phyloP scores from a whole-genome alignment of 495 filamentous ascomycete species.

The Daldinia grandis region DNA sequence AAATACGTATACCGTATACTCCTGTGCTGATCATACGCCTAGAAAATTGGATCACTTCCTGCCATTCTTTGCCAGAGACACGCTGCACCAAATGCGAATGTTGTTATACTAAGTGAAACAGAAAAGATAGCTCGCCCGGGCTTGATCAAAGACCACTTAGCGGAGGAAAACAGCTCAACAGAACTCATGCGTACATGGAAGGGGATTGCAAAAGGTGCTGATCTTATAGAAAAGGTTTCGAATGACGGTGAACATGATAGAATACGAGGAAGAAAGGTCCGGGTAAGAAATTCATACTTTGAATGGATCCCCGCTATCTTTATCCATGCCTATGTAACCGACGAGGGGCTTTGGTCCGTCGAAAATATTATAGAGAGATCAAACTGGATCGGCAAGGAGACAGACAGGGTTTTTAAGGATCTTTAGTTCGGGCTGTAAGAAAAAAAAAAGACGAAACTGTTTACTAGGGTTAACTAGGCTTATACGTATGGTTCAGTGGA shows the following conservation, averaged over 20 bases:
- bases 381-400: constrained; percentile 40
- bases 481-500: not conserved
- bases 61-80: constrained; percentile 60
- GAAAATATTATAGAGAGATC: constrained; percentile 46
- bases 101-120: constrained; percentile 64
- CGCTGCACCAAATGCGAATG: constrained; percentile 51
- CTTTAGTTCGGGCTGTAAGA: constrained; percentile 32
- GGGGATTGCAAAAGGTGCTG: constrained; percentile 26
- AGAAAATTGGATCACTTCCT: constrained; percentile 70
- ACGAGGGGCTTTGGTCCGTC: constrained; percentile 52
- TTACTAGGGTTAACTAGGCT: not conserved
- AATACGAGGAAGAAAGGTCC: constrained; percentile 10
- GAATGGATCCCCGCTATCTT: constrained; percentile 67
- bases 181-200: constrained; percentile 62
- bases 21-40: constrained; percentile 11
- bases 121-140: constrained; percentile 66
- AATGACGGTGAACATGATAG: not conserved
- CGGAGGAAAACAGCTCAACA: constrained; percentile 58
- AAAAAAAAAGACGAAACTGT: not conserved
- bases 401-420: constrained; percentile 44
- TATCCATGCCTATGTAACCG: constrained; percentile 66
- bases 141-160: constrained; percentile 42
- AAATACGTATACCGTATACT: not conserved
- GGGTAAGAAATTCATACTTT: constrained; percentile 68
- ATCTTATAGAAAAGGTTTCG: constrained; percentile 26